Conservation (phyloP, 2,329 filamentous ascomycete genomes). For the Claviceps pazoutovae region DNA sequence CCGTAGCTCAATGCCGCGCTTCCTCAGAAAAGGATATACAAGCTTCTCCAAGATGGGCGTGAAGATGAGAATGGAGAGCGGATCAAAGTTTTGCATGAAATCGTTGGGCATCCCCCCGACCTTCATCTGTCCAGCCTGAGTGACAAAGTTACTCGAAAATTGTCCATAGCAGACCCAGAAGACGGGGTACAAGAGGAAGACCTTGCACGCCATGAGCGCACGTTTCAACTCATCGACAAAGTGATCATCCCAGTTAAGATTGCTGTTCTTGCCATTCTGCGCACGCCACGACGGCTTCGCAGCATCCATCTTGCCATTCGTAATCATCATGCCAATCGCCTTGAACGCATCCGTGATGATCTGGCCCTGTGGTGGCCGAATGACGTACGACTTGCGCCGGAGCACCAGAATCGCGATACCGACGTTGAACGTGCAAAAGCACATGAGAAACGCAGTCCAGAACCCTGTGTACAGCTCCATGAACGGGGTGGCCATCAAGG, state of each 20-base stretch:
- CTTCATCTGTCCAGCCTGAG: constrained; percentile 43
- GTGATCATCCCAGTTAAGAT: constrained; percentile 49
- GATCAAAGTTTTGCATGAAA: constrained; percentile 54
- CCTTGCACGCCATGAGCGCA: constrained; percentile 52
- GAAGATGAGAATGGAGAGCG: constrained; percentile 52
- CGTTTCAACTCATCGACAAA: constrained; percentile 63
- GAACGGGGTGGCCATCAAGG: constrained; percentile 50
- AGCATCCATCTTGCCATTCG: constrained; percentile 36
- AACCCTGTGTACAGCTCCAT: constrained; percentile 55
- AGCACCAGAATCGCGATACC: constrained; percentile 38
- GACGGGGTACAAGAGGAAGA: constrained; percentile 52
- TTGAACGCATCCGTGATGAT: constrained; percentile 52
- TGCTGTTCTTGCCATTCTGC: constrained; percentile 28
- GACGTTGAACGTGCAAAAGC: constrained; percentile 47
- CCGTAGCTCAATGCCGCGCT: constrained; percentile 42
- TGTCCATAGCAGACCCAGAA: constrained; percentile 58
- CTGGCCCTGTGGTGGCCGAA: constrained; percentile 45
- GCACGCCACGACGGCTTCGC: constrained; percentile 53
- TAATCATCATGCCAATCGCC: constrained; percentile 26
- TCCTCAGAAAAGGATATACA: constrained; percentile 48
- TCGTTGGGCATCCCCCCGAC: constrained; percentile 57
- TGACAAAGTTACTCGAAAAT: constrained; percentile 52
- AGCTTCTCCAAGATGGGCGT: constrained; percentile 49
- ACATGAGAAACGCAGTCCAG: constrained; percentile 48
- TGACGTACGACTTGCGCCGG: constrained; percentile 32